Percentiles rank a stretch among this genome's conserved stretches.
Conservation (phyloP, 1,139 yeast genomes). For the Blastobotrys proliferans region DNA sequence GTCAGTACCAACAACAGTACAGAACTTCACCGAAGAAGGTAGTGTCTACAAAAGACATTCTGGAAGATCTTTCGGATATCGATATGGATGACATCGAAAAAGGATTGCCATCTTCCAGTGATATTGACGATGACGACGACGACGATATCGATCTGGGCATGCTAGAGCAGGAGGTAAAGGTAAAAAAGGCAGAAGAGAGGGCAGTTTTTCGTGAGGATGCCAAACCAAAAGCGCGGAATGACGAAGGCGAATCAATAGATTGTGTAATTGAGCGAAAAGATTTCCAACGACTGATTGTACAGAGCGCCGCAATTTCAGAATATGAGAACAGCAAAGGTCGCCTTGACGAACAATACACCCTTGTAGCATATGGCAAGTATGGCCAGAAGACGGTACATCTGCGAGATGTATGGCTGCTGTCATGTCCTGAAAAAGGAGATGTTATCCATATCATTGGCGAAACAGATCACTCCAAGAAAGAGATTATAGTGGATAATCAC, state of each 20-base stretch:
- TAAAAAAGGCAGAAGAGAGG: conserved; percentile 4
- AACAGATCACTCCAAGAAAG: conserved; percentile 16
- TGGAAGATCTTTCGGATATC: conserved; percentile 3
- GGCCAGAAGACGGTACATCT: conserved; percentile 16
- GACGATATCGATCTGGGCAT: conserved; percentile 10
- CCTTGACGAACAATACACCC: too few relatives aligned
- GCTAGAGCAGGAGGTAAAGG: conserved; percentile 5
- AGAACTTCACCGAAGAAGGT: too few relatives aligned
- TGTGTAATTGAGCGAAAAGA: conserved; percentile 1
- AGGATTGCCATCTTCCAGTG: not conserved
- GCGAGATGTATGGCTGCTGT: conserved; percentile 28
- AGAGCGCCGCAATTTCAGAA: not conserved
- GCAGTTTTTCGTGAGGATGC: conserved; percentile 5
- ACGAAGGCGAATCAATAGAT: conserved; percentile 7
- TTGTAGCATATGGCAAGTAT: not conserved
- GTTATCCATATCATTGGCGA: conserved; percentile 37
- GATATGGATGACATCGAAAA: conserved; percentile 1
- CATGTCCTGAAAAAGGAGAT: conserved; percentile 29
- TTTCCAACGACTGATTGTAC: conserved; percentile 9
- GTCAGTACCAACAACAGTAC: not conserved
- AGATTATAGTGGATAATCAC: conserved; percentile 45
- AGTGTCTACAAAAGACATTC: not conserved
- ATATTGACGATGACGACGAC: not conserved
- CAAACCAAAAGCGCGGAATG: not conserved
- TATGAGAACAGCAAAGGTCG: too few relatives aligned